Conservation (phyloP, 225 moss, liverwort and hornwort species). For the Pleurozium schreberi region DNA sequence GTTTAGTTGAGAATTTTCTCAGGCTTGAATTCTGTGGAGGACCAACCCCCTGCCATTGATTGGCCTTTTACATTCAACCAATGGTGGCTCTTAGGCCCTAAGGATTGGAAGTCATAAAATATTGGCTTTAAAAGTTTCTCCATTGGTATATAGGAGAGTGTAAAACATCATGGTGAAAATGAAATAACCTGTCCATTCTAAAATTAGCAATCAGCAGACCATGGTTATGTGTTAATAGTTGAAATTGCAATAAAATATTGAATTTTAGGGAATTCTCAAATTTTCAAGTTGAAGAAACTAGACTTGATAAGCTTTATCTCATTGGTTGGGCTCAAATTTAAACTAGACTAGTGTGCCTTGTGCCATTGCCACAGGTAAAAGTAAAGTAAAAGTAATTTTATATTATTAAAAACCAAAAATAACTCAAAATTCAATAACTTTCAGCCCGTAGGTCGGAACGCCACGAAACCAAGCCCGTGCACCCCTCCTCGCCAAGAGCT, state of each 20-base stretch:
- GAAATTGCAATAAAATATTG: too few species aligned
- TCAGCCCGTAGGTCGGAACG: too few species aligned
- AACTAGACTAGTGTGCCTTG: too few species aligned
- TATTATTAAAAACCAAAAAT: too few species aligned
- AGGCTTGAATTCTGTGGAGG: neutral
- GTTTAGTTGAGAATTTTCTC: neutral
- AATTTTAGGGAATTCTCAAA: too few species aligned
- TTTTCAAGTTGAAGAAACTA: neutral
- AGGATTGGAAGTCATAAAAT: neutral
- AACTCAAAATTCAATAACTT: too few species aligned
- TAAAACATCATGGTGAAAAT: neutral
- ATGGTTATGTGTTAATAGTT: neutral
- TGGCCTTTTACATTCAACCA: neutral
- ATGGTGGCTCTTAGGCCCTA: neutral
- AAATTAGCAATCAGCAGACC: neutral
- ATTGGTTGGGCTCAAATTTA: neutral
- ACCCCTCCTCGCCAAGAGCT: too few species aligned
- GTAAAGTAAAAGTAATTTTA: too few species aligned
- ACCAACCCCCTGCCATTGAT: neutral
- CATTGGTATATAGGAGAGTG: neutral
- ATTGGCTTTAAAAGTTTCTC: too few species aligned
- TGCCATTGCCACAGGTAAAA: too few species aligned
- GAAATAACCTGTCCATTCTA: neutral
- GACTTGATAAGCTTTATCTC: neutral
- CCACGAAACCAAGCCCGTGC: too few species aligned